Base-by-base conservation (phyloP, 2,329 filamentous ascomycete genomes). In the Didymella glomerata region DNA sequence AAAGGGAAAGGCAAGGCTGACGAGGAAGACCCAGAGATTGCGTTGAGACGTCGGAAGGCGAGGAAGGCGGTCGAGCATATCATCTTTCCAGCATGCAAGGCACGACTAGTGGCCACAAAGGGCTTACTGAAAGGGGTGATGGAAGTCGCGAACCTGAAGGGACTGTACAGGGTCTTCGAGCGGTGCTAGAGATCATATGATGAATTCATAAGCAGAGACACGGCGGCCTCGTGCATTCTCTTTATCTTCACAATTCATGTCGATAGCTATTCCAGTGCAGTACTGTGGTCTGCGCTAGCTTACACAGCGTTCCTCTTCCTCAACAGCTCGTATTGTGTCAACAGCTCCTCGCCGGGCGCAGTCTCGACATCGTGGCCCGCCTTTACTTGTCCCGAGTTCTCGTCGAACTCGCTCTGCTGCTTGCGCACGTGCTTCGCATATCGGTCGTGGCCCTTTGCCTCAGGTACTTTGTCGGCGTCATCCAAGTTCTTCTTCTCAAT, bases 101-200 rank as follows among this genome's bases (percentile, higher is more conserved):
- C 90, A 5, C 84, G 93, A 57, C 78, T 99, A 46, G 87, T 98
- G 55, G 93, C 92, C 20, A 97, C 95, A 9, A 89, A 86, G 64
- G 83, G 85, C 5, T 79, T 98, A 69, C 86, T 96, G 78, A 86
- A 88, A 49, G 90, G 88, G 0, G 87, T 97, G 11, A 80, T 96
- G 46, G 94, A 99, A 77, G 87, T 97, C 48, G 94, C 95, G 2
- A 92, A 96, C 79, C 77, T 98, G 59, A 98, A 97, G 77, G 93
- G 93, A 0, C 75, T 99, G 57, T 99, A 99, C 77, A 83, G 91
- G 45, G 93, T 98, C 2, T 99, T 99, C 82, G 95, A 99, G 79
- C 83, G 95, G 54, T 98, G 95, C 76, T 98, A 45, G 52, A 24
- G 14, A 9, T 30, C 5, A 9, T 5, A 14, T 11, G 16, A 36